Evolutionary conservation across 2,329 filamentous ascomycete species (phyloP).

Genomic region (Aspergillus oerlinghausenensis): DNA sequence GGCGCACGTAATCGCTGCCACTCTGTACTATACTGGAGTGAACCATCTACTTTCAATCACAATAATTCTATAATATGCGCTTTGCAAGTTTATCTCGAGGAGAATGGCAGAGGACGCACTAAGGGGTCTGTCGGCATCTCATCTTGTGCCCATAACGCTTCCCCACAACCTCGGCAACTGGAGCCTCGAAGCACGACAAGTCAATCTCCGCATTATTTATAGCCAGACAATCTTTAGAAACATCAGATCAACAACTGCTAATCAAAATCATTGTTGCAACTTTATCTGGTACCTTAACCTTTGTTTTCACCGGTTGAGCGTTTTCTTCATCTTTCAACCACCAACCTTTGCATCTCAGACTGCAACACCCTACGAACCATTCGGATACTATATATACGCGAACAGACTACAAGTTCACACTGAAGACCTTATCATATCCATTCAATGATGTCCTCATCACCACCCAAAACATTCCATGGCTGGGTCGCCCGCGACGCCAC

Average conservation of each 20-base stretch:
- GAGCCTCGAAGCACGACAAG: not conserved
- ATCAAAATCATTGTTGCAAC: not conserved
- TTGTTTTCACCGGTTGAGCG: no score
- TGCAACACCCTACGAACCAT: not conserved
- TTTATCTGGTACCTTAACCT: not conserved
- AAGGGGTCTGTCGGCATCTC: not conserved
- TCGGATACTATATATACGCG: not conserved
- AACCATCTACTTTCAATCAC: constrained; percentile 5
- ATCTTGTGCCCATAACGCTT: not conserved
- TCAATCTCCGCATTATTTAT: constrained; percentile 10
- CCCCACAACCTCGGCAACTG: constrained; percentile 13
- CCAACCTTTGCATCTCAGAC: not conserved
- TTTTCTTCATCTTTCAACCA: not conserved
- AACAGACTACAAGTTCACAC: no score
- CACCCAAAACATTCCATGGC: constrained; percentile 34
- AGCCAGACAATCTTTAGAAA: not conserved
- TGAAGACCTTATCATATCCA: not conserved
- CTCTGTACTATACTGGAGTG: not conserved
- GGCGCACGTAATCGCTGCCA: constrained; percentile 10
- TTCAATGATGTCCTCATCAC: constrained; percentile 1
- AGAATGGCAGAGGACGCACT: no score
- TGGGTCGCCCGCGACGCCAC: constrained; percentile 37
- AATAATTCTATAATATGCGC: not conserved
- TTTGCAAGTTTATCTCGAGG: not conserved
- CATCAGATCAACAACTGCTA: not conserved